Evolutionary conservation across 768 basidiomycete species (phyloP).

Genomic region (Dictyophora rubrovolvata): DNA sequence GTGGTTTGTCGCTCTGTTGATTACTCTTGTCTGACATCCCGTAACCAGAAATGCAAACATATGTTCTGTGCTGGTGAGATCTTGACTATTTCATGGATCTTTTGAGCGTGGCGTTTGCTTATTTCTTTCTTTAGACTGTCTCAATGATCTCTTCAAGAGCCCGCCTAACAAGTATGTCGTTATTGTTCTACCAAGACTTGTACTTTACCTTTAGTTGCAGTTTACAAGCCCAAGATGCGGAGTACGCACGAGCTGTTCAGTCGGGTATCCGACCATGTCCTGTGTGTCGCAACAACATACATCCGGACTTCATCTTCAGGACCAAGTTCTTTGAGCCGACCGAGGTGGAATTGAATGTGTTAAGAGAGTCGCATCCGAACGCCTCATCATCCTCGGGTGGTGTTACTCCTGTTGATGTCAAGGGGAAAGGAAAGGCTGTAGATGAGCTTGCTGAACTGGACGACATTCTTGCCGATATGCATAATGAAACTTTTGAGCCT

Average conservation of each 20-base stretch:
- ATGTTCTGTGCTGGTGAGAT: conserved; percentile 8
- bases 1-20: conserved; percentile 54
- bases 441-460: conserved; percentile 31
- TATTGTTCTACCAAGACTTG: not conserved
- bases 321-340: conserved; percentile 61
- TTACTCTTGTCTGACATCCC: conserved; percentile 8
- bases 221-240: conserved; percentile 1
- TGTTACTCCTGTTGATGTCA: conserved; percentile 14
- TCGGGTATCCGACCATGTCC: conserved; percentile 30
- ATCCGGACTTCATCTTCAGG: conserved; percentile 46
- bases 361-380: not conserved
- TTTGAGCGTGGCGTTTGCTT: not conserved
- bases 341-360: conserved; percentile 38
- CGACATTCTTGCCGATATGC: conserved; percentile 35
- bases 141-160: conserved; percentile 10
- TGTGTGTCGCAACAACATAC: conserved; percentile 57
- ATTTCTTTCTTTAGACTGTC: conserved; percentile 1
- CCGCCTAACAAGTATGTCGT: conserved; percentile 3
- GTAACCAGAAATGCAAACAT: conserved; percentile 4
- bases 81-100: conserved; percentile 12
- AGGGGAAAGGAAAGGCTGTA: conserved; percentile 13
- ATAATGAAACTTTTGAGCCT: conserved; percentile 52
- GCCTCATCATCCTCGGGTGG: not conserved
- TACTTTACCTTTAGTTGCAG: not conserved
- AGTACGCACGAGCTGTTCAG: not conserved